phyloP scores from a whole-genome alignment of 768 basidiomycete species.

The Rhodocollybia butyracea region DNA sequence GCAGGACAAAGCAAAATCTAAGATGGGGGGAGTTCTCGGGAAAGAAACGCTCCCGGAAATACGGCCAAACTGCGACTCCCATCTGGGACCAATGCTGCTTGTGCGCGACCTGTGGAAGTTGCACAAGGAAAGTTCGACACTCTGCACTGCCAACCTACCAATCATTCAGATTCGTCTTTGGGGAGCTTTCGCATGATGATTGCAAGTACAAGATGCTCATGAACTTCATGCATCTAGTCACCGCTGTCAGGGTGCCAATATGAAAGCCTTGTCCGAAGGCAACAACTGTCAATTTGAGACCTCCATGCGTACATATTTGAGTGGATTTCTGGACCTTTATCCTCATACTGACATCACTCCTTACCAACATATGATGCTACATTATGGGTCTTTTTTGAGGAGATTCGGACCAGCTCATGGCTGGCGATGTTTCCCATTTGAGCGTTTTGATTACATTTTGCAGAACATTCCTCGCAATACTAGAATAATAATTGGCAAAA shows the following conservation, averaged over 20 bases:
- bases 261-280: constrained; percentile 15
- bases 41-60: constrained; percentile 14
- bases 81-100: constrained; percentile 20
- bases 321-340: constrained; percentile 24
- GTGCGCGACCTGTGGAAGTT: constrained; percentile 17
- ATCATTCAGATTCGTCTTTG: constrained; percentile 34
- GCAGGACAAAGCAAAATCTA: neutral
- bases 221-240: constrained; percentile 32
- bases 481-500: too few relatives aligned
- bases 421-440: constrained; percentile 35
- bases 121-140: constrained; percentile 10
- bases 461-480: constrained; percentile 26
- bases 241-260: constrained; percentile 26
- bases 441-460: constrained; percentile 29
- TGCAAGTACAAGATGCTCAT: constrained; percentile 18
- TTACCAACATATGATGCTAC: constrained; percentile 39
- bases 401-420: constrained; percentile 32
- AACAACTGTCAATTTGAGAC: constrained; percentile 22
- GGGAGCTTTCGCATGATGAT: constrained; percentile 14
- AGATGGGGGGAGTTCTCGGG: constrained; percentile 2
- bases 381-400: constrained; percentile 26
- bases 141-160: constrained; percentile 30
- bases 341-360: constrained; percentile 23
- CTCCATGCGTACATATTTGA: constrained; percentile 30
- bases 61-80: constrained; percentile 21